A percentile compares a stretch with the other conserved stretches of the same genome.
Evolutionary conservation across 2,329 filamentous ascomycete species (phyloP).

Genomic region (Talaromyces sp.): DNA sequence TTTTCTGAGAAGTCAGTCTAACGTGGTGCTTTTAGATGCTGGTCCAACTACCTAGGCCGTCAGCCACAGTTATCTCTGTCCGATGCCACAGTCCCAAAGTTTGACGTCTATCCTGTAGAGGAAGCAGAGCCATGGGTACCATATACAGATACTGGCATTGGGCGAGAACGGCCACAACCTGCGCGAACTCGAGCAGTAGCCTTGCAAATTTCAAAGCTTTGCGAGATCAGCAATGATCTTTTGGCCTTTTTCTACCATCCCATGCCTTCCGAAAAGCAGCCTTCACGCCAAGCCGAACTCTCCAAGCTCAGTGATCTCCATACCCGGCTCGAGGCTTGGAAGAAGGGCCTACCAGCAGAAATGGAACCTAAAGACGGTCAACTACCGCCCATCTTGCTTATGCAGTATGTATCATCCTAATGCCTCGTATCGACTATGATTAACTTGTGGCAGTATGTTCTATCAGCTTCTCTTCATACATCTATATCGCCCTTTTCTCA

Average conservation of each 20-base stretch:
- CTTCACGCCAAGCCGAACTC: conserved; percentile 76
- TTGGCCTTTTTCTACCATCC: conserved; percentile 90
- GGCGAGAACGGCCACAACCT: conserved; percentile 70
- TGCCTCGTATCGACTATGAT: conserved; percentile 29
- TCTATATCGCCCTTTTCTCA: conserved; percentile 90
- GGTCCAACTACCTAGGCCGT: conserved; percentile 94
- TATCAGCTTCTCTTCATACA: conserved; percentile 95
- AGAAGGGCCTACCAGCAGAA: conserved; percentile 75
- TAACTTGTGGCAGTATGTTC: conserved; percentile 70
- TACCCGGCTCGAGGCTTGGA: conserved; percentile 85
- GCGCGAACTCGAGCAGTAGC: conserved; percentile 78
- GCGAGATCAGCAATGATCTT: conserved; percentile 90
- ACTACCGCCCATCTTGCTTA: conserved; percentile 73
- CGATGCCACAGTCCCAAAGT: conserved; percentile 79
- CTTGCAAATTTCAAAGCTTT: conserved; percentile 76
- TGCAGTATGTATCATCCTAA: conserved; percentile 65
- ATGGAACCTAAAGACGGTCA: conserved; percentile 87
- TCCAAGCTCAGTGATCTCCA: conserved; percentile 93
- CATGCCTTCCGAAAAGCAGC: conserved; percentile 55
- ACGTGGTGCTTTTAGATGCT: conserved; percentile 56
- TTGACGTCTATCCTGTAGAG: conserved; percentile 85
- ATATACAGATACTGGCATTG: conserved; percentile 79
- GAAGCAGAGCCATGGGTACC: conserved; percentile 83
- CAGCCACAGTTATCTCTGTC: conserved; percentile 79
- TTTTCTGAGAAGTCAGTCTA: not conserved